These are phyloP conservation scores for Elsinoe batatas DNA, from an alignment of 2,329 filamentous ascomycete genomes.

Conservation along the genomic window DNA sequence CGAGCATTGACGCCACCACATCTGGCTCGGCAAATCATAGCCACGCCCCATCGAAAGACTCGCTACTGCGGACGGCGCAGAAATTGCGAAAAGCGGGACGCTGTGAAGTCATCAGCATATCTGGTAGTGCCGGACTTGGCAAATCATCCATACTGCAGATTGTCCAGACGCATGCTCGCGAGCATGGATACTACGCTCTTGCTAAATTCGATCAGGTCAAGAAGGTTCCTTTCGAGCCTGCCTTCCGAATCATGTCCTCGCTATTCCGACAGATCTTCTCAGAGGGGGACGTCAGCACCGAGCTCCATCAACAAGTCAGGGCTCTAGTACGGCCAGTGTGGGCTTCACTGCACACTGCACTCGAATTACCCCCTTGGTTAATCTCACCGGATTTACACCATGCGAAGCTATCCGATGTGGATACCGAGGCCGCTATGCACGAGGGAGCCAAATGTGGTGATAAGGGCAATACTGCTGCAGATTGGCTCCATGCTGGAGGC, in stretches of 20 bases:
- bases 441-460: conserved; percentile 15
- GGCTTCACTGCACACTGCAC: conserved; percentile 45
- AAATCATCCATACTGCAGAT: conserved; percentile 52
- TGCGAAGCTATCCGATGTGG: neutral
- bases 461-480: conserved; percentile 28
- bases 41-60: conserved; percentile 13
- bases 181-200: conserved; percentile 50
- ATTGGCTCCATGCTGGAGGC: conserved; percentile 38
- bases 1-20: conserved; percentile 6
- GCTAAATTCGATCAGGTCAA: conserved; percentile 51
- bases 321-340: conserved; percentile 48
- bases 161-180: conserved; percentile 47
- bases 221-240: conserved; percentile 51
- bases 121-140: conserved; percentile 47
- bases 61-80: conserved; percentile 32
- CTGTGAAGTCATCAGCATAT: conserved; percentile 50
- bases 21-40: neutral
- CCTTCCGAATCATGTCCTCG: conserved; percentile 50
- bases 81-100: conserved; percentile 45
- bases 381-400: conserved; percentile 23
- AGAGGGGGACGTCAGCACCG: conserved; percentile 51
- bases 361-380: conserved; percentile 60
- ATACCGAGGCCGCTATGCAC: neutral
- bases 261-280: conserved; percentile 56
- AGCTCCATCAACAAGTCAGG: conserved; percentile 51